These are phyloP conservation scores for Trichoderma reesei DNA, from an alignment of 495 filamentous ascomycete genomes.

Conservation along the genomic window DNA sequence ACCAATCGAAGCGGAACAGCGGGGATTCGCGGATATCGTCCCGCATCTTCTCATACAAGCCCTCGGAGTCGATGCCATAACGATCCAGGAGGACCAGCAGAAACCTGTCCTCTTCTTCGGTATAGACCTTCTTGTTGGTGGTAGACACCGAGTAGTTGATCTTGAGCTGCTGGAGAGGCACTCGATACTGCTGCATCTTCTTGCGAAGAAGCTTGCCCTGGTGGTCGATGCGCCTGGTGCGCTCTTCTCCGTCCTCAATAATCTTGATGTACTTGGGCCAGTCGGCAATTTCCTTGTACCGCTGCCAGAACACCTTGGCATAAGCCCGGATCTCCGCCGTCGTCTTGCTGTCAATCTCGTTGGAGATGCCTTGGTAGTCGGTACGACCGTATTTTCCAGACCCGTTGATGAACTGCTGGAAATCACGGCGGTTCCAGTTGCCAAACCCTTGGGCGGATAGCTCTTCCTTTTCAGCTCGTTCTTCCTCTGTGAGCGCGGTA, in stretches of 20 bases:
- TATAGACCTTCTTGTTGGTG: slow-evolving; percentile 99
- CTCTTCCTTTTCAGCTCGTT: slow-evolving; percentile 69
- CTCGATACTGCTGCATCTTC: slow-evolving; percentile 93
- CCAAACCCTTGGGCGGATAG: slow-evolving; percentile 81
- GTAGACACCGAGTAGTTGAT: slow-evolving; percentile 98
- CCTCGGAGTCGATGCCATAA: slow-evolving; percentile 78
- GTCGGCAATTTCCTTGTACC: slow-evolving; percentile 79
- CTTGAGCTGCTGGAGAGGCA: slow-evolving; percentile 93
- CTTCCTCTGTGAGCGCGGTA: slow-evolving; percentile 77
- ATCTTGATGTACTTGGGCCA: slow-evolving; percentile 77
- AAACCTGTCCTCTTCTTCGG: slow-evolving; percentile 97
- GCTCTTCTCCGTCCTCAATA: slow-evolving; percentile 87
- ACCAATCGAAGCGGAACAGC: slow-evolving; percentile 98
- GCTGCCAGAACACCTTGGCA: slow-evolving; percentile 88
- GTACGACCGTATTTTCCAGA: slow-evolving; percentile 84
- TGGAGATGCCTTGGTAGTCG: slow-evolving; percentile 72
- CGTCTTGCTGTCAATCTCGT: slow-evolving; percentile 86
- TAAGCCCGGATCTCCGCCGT: slow-evolving; percentile 78
- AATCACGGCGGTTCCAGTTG: slow-evolving; percentile 93
- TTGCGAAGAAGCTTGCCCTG: slow-evolving; percentile 88
- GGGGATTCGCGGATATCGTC: slow-evolving; percentile 91
- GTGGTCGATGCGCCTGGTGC: slow-evolving; percentile 75
- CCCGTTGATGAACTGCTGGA: slow-evolving; percentile 94
- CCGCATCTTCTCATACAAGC: slow-evolving; percentile 74
- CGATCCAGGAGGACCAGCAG: slow-evolving; percentile 86